Base-by-base conservation (phyloP, 306 rosid species). In the Lathyrus aphaca region DNA sequence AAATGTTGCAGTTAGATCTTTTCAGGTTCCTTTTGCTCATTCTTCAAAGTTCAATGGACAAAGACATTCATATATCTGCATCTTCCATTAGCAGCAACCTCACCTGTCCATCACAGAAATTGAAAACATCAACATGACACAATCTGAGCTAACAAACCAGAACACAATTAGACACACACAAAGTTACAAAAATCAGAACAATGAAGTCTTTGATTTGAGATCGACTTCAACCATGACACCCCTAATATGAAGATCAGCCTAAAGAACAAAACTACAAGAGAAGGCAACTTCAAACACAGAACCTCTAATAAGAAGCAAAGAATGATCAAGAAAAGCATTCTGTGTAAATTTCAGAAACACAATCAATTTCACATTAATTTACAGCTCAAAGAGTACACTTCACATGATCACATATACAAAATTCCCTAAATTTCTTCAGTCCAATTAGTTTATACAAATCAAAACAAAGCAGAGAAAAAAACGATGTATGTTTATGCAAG, bases 21-120 rank as follows among this genome's bases (percentile, higher is more conserved):
- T 80, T 78, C 81, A 61, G 74, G 80, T 76, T 84, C 80, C 86
- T 61, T 73, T 76, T 64, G 82, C 76, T 69, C 82, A 71, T 83
- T 83, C 96, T 84, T 93, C 96, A 90, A 80, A 75, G 89, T 84
- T 93, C 97, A 90, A 80, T 76, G 91, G 72, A 86, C 96, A 82
- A 72, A 90, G 82, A 90, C 83, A 76, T 92, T 89, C 88, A 88
- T 45, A 83, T 71, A 85, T 84, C 89, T 82, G 81, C 91, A 81
- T 69, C 89, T 85, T 76, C 90, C 96, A 76, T 87, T 82, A 54
- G 87, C 85, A 86, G 87, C 94, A 74, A 80, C 78, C 61, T 74
- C 77, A 83, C 98, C 97, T 90, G 96, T 76, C 75, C 83, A 89
- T 59, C 82, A 86, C 59, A 82, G 81, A 89, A 84, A 84, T 87